These are phyloP conservation scores for Parmelia sp. DNA, from an alignment of 495 filamentous ascomycete genomes.

Conservation along the genomic window DNA sequence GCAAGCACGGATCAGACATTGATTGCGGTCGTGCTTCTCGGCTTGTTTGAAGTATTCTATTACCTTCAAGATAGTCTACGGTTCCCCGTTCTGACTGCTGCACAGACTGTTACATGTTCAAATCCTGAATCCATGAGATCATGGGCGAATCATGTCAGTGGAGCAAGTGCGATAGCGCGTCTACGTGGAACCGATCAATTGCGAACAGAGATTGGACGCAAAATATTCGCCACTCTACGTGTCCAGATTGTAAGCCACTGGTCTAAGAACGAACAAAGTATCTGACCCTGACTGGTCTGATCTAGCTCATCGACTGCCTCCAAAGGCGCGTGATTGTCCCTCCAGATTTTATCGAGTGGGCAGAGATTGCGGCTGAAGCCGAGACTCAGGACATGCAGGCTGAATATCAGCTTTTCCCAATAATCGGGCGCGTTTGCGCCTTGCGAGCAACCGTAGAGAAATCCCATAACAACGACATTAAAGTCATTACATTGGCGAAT, in stretches of 20 bases:
- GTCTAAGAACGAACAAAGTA: neutral
- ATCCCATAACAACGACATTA: conserved; percentile 16
- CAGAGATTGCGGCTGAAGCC: neutral
- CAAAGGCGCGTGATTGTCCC: conserved; percentile 11
- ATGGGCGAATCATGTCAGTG: conserved; percentile 50
- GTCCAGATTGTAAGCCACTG: conserved; percentile 42
- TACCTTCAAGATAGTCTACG: neutral
- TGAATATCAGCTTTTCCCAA: conserved; percentile 7
- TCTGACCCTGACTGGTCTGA: conserved; percentile 1
- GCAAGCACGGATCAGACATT: conserved; percentile 57
- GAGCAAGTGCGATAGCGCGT: conserved; percentile 48
- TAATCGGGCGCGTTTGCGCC: conserved; percentile 11
- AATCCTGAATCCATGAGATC: conserved; percentile 29
- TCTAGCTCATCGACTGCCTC: conserved; percentile 16
- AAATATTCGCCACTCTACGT: conserved; percentile 47
- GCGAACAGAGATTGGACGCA: conserved; percentile 39
- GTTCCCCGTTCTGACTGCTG: neutral
- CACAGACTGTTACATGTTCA: conserved; percentile 10
- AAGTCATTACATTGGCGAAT: conserved; percentile 14
- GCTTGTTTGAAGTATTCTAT: conserved; percentile 33
- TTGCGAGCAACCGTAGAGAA: conserved; percentile 9
- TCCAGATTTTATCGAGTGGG: conserved; percentile 16
- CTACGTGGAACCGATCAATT: conserved; percentile 47
- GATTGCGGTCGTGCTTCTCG: conserved; percentile 54
- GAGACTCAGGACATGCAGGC: neutral